Evolutionary conservation across 352 stramenopile genomes (phyloP).

Genomic region (Globisporangium ultimum): DNA sequence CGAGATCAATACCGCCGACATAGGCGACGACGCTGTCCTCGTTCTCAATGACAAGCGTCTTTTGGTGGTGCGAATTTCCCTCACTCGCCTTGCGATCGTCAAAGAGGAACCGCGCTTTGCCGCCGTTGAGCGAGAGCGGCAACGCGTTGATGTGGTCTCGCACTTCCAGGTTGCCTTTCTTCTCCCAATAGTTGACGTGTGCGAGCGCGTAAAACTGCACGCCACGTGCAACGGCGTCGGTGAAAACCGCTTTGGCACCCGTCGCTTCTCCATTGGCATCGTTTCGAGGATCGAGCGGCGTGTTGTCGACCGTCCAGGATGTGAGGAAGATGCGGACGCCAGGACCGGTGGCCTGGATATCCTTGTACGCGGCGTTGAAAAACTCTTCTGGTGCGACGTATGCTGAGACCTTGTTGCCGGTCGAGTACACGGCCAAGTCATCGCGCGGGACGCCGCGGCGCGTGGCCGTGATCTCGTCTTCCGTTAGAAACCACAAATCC

Average conservation of each 20-base stretch:
- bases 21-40: conserved; percentile 15
- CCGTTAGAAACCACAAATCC: conserved; percentile 23
- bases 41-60: conserved; percentile 25
- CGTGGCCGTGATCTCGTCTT: conserved; percentile 23
- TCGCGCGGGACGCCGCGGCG: conserved; percentile 19
- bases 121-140: conserved; percentile 14
- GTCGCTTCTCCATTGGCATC: conserved; percentile 5
- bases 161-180: background rate
- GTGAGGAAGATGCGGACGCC: conserved; percentile 19
- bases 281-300: conserved; percentile 6
- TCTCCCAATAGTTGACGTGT: conserved; percentile 7
- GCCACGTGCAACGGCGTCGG: background rate
- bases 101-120: conserved; percentile 35
- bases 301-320: conserved; percentile 12
- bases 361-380: conserved; percentile 23
- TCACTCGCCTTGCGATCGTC: conserved; percentile 32
- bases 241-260: conserved; percentile 5
- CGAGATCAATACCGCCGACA: conserved; percentile 32
- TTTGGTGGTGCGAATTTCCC: conserved; percentile 46
- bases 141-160: conserved; percentile 13
- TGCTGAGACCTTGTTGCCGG: conserved; percentile 15
- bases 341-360: conserved; percentile 19
- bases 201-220: conserved; percentile 5
- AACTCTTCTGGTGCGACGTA: conserved; percentile 22
- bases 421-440: conserved; percentile 12